phyloP scores from a whole-genome alignment of 179 eudicot genomes.

The Spergularia azorica region DNA sequence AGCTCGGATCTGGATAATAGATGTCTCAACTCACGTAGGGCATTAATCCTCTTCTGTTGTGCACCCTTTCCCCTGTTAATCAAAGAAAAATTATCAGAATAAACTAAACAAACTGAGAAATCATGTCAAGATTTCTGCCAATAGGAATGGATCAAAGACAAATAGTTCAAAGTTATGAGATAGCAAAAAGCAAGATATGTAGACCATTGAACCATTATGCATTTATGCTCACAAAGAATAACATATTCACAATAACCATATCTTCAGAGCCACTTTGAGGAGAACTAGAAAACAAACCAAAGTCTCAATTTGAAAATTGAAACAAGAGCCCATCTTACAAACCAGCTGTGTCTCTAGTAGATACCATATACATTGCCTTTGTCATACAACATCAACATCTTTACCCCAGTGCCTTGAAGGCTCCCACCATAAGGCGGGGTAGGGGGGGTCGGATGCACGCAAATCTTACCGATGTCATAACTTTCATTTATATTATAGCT shows the following conservation, averaged over 20 bases:
- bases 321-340: not conserved
- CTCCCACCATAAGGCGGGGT: too few relatives aligned
- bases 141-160: not conserved
- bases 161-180: not conserved
- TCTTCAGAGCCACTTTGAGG: not conserved
- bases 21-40: conserved; percentile 79
- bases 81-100: conserved; percentile 1
- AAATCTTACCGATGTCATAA: not conserved
- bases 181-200: not conserved
- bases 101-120: conserved; percentile 1
- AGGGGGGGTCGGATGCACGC: too few relatives aligned
- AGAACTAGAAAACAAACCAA: not conserved
- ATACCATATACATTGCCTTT: conserved; percentile 2
- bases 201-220: not conserved
- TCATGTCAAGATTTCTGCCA: not conserved
- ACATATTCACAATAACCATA: not conserved
- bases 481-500: not conserved
- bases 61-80: conserved; percentile 84
- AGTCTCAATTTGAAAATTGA: not conserved
- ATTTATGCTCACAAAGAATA: conserved; percentile 3
- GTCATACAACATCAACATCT: too few relatives aligned
- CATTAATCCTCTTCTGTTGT: conserved; percentile 64
- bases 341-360: conserved; percentile 1
- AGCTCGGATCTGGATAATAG: conserved; percentile 84
- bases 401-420: too few relatives aligned